Base-by-base conservation (phyloP, 2,329 filamentous ascomycete genomes). In the Colletotrichum sp. region DNA sequence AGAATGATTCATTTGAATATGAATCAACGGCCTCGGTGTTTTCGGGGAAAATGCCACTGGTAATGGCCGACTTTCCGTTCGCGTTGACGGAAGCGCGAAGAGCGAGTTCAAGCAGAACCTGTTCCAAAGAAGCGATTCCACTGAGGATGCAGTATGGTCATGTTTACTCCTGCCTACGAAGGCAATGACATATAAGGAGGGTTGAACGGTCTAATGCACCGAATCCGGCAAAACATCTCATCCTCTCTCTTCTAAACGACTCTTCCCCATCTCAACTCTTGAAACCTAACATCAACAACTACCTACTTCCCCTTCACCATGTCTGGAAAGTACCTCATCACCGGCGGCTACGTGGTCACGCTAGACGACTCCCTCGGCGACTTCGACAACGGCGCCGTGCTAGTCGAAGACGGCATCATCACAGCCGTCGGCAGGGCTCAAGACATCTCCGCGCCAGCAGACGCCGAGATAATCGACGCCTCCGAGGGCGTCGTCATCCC, bases 201-300 rank as follows among this genome's bases (percentile, higher is more conserved):
- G 18, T 21, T 21, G 10, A 49, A 21, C 3, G 39, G 0, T 21
- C 15, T 6, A 21, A 49, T n/a, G n/a, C 44, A 52, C n/a, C n/a
- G 1, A 13, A 24, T 21, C n/a, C 3, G 10, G 10, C 44, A 13
- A 52, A 21, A 52, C 44, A 52, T 52, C 44, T 15, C 44, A 21
- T 13, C n/a, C 44, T 21, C 44, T 12, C 5, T 49, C 10, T 0
- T 2, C n/a, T 49, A 0, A 49, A 10, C n/a, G 1, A 49, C 1
- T 21, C 18, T n/a, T 6, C 44, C 44, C 1, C 2, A 21, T 52
- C 44, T 52, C 44, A 21, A 52, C n/a, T 52, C 26, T 26, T 26
- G 26, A 26, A 21, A 12, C 44, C 0, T 2, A 49, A n/a, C 39
- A n/a, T 49, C 18, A 3, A 49, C 10, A 52, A 52, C 26, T 26